Evolutionary conservation across 2,329 filamentous ascomycete genomes (phyloP).

Genomic region (Trichoderma asperellum): DNA sequence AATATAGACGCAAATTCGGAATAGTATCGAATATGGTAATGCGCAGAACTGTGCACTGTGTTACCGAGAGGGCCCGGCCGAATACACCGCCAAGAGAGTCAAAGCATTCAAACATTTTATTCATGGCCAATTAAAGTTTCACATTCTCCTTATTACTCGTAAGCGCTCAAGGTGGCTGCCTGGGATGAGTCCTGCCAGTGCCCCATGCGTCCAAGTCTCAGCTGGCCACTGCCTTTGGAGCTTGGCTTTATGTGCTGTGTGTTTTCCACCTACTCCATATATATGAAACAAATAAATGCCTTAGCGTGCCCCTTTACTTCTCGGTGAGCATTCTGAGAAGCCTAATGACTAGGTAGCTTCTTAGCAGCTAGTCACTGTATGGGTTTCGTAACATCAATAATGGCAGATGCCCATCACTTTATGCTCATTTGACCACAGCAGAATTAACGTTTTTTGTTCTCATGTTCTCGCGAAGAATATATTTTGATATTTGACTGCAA

Average conservation of each 20-base stretch:
- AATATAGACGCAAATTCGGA: no score
- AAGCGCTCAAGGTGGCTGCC: background rate
- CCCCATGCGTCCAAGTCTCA: background rate
- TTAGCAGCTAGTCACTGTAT: background rate
- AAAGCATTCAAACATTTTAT: background rate
- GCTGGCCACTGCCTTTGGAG: background rate
- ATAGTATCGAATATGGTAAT: no score
- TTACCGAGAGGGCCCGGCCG: background rate
- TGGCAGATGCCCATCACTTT: background rate
- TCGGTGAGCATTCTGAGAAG: background rate
- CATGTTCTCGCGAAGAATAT: background rate
- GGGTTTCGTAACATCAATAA: background rate
- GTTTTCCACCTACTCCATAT: background rate
- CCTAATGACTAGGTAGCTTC: background rate
- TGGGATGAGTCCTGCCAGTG: background rate
- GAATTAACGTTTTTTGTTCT: no score
- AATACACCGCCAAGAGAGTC: background rate
- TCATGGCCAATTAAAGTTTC: background rate
- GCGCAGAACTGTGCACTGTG: background rate
- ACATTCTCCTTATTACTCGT: background rate
- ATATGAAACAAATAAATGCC: background rate
- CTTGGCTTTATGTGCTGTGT: background rate
- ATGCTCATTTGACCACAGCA: background rate
- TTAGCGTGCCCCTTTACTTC: background rate
- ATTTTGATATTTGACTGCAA: background rate